Evolutionary conservation across 2,329 filamentous ascomycete species (phyloP).

Genomic region (Aureobasidium namibiae): DNA sequence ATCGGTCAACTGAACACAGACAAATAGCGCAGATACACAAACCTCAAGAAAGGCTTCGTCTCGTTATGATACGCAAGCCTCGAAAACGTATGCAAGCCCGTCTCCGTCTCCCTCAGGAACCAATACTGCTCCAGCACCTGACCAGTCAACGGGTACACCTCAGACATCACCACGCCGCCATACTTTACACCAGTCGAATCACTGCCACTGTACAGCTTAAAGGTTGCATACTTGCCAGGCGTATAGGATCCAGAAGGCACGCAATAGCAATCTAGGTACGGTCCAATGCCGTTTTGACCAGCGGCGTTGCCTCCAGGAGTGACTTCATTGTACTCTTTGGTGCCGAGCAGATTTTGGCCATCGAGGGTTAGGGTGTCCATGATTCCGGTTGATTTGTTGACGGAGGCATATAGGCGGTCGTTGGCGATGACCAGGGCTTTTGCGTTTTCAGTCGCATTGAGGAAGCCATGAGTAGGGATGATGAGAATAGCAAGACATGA

Average conservation of each 20-base stretch:
- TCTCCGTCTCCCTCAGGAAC: conserved; percentile 56
- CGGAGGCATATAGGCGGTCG: conserved; percentile 35
- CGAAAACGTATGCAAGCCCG: conserved; percentile 54
- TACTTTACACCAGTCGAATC: conserved; percentile 46
- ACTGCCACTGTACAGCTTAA: conserved; percentile 43
- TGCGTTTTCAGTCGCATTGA: conserved; percentile 25
- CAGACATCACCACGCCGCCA: conserved; percentile 51
- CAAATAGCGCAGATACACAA: conserved; percentile 19
- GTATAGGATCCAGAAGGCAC: conserved; percentile 52
- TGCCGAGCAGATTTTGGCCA: conserved; percentile 46
- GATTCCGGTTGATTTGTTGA: conserved; percentile 36
- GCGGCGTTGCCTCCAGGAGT: conserved; percentile 18
- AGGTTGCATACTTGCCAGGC: conserved; percentile 44
- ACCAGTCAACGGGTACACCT: conserved; percentile 50
- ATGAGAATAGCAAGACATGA: neutral
- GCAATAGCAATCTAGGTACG: conserved; percentile 58
- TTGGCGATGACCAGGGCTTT: conserved; percentile 34
- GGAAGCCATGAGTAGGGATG: conserved; percentile 6
- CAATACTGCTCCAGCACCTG: conserved; percentile 57
- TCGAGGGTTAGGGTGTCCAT: conserved; percentile 39
- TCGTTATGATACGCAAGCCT: conserved; percentile 53
- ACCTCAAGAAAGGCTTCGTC: conserved; percentile 47
- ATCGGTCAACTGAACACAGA: neutral
- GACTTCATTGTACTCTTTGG: conserved; percentile 18
- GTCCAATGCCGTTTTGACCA: conserved; percentile 43